These are phyloP conservation scores for Nicotiana tomentosiformis DNA, from an alignment of 257 asterid species.

Conservation along the genomic window DNA sequence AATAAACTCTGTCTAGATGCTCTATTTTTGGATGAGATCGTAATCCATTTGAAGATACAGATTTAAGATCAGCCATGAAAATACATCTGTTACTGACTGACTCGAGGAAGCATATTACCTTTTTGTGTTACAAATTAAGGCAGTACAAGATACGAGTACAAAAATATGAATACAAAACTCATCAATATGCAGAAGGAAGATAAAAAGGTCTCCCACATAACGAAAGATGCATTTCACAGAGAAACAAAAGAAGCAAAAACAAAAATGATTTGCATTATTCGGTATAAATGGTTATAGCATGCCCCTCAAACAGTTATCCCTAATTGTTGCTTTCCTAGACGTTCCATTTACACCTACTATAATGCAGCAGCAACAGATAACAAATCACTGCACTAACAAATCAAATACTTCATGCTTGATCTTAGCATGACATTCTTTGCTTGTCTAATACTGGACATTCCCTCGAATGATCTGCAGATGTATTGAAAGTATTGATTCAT, in stretches of 20 bases:
- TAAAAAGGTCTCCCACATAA: background rate
- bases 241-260: background rate
- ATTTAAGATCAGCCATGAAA: background rate
- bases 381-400: background rate
- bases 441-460: background rate
- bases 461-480: background rate
- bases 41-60: background rate
- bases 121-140: background rate
- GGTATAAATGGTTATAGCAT: background rate
- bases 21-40: background rate
- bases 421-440: background rate
- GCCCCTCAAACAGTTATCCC: background rate
- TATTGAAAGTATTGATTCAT: background rate
- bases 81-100: background rate
- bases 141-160: background rate
- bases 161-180: background rate
- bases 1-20: background rate
- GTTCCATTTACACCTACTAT: background rate
- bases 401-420: background rate
- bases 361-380: background rate
- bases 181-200: background rate
- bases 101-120: background rate
- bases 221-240: background rate
- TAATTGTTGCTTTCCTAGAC: conserved; percentile 1
- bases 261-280: background rate